These are phyloP conservation scores for Mycosarcoma mackinlayi DNA, from an alignment of 1,284 basidiomycete species.

Conservation along the genomic window DNA sequence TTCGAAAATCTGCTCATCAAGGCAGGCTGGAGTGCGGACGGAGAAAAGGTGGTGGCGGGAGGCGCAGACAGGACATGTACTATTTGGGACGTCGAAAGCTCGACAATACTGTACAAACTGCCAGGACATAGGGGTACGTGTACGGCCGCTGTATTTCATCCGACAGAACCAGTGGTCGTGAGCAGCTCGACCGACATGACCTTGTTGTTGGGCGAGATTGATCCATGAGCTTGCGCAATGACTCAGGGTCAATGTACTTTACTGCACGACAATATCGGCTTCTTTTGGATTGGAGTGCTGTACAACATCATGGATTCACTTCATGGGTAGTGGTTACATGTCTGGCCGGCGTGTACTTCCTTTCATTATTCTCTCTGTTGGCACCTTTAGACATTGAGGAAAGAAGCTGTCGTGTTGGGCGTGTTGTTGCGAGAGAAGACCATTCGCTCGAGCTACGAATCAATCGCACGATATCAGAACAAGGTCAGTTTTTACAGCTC, in stretches of 20 bases:
- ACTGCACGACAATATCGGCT: not conserved
- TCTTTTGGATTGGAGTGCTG: not conserved
- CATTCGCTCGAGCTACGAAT: constrained; percentile 18
- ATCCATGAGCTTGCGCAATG: too few relatives aligned
- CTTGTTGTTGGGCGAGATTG: constrained; percentile 61
- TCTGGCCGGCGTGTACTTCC: too few relatives aligned
- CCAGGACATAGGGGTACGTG: constrained; percentile 67
- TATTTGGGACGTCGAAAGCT: constrained; percentile 62
- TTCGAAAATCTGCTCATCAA: constrained; percentile 64
- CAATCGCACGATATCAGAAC: not conserved
- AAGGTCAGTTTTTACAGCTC: constrained; percentile 2
- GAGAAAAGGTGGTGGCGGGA: constrained; percentile 59
- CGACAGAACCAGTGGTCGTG: constrained; percentile 64
- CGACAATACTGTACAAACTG: constrained; percentile 63
- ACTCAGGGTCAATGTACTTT: not conserved
- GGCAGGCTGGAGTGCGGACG: constrained; percentile 58
- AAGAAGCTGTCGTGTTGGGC: constrained; percentile 5
- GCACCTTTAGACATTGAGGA: not conserved
- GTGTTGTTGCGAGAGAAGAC: constrained; percentile 17
- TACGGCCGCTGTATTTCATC: constrained; percentile 66
- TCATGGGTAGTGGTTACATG: too few relatives aligned
- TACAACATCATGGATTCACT: not conserved
- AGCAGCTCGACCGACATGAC: constrained; percentile 62
- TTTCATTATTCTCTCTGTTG: too few relatives aligned
- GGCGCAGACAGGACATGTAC: constrained; percentile 64